These are phyloP conservation scores for Dactylellina parvicollis DNA, from an alignment of 2,329 filamentous ascomycete genomes.

Conservation along the genomic window DNA sequence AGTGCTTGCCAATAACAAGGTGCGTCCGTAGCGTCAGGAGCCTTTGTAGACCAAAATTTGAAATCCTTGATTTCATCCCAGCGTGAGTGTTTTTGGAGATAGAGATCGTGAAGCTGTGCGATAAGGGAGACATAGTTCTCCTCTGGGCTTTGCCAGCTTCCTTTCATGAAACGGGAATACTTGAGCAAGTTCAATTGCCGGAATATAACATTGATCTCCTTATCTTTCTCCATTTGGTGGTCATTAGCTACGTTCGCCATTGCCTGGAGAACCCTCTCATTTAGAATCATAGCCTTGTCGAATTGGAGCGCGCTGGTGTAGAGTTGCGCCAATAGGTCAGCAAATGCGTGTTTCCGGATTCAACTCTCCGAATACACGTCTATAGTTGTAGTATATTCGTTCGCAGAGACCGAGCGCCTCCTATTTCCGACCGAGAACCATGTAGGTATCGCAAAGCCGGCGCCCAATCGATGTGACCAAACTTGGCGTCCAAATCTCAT, in stretches of 20 bases:
- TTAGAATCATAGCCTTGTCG: background rate
- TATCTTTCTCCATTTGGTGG: background rate
- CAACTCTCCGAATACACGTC: background rate
- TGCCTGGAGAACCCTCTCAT: background rate
- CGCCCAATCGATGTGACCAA: background rate
- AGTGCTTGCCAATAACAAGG: background rate
- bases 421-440: background rate
- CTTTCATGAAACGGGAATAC: slow-evolving; percentile 7
- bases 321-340: background rate
- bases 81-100: slow-evolving; percentile 6
- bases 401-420: background rate
- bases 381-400: background rate
- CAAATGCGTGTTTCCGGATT: background rate
- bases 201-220: slow-evolving; percentile 10
- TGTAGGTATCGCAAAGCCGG: background rate
- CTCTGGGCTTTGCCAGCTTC: slow-evolving; percentile 1
- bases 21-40: background rate
- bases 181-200: slow-evolving; percentile 4
- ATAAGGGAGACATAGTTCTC: slow-evolving; percentile 8
- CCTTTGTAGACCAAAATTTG: slow-evolving; percentile 10
- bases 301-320: background rate
- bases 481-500: background rate
- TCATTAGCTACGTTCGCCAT: background rate
- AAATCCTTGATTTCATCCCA: slow-evolving; percentile 13
- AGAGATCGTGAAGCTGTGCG: background rate